A percentile compares a stretch with the other conserved stretches of the same genome.
Conservation (phyloP, 2,329 filamentous ascomycete genomes). For the Emergomyces africanus region DNA sequence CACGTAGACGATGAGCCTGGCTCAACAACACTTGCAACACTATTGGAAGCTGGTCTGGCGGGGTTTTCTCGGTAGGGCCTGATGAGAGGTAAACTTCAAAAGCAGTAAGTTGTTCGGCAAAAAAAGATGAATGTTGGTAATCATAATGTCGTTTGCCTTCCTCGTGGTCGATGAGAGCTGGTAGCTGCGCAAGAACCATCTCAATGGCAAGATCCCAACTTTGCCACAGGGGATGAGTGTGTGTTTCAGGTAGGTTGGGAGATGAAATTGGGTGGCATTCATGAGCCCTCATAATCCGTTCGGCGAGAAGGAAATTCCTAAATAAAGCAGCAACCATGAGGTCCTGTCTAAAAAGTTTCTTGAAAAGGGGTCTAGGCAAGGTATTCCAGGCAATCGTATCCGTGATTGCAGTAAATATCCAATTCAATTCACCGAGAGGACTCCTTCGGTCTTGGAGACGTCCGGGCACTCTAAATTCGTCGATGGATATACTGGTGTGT, state of each 20-base stretch:
- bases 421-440: slow-evolving; percentile 90
- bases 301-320: slow-evolving; percentile 86
- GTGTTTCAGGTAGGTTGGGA: slow-evolving; percentile 83
- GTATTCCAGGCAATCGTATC: slow-evolving; percentile 99
- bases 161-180: slow-evolving; percentile 65
- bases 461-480: slow-evolving; percentile 79
- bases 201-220: slow-evolving; percentile 98
- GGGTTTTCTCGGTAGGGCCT: slow-evolving; percentile 69
- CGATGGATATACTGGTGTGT: slow-evolving; percentile 54
- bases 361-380: slow-evolving; percentile 76
- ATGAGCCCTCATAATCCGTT: slow-evolving; percentile 92
- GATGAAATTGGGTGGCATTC: slow-evolving; percentile 91
- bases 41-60: slow-evolving; percentile 89
- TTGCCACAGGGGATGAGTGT: slow-evolving; percentile 88
- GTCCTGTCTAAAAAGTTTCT: slow-evolving; percentile 94
- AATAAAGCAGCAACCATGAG: slow-evolving; percentile 98
- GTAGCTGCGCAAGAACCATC: slow-evolving; percentile 81
- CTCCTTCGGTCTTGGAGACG: slow-evolving; percentile 86
- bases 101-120: slow-evolving; percentile 90
- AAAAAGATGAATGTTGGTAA: slow-evolving; percentile 90
- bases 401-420: slow-evolving; percentile 98
- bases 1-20: slow-evolving; percentile 83
- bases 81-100: slow-evolving; percentile 90
- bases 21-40: slow-evolving; percentile 92
- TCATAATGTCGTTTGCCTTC: slow-evolving; percentile 67